Evolutionary conservation across 179 eudicot genomes (phyloP).

Genomic region (Vitellaria paradoxa): DNA sequence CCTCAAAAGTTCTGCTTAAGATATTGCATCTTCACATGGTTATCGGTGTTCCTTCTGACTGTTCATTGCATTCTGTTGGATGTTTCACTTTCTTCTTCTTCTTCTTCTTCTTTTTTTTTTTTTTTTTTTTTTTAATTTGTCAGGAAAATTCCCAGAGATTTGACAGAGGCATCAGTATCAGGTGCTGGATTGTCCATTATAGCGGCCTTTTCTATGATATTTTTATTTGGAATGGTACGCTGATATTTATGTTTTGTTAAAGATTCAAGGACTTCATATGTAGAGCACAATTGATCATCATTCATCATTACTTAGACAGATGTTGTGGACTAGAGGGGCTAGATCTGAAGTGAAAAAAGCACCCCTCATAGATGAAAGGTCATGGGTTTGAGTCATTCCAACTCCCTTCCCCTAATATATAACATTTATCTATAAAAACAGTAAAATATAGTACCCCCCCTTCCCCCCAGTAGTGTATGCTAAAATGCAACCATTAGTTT

Average conservation of each 20-base stretch:
- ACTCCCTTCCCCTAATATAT: too few species aligned
- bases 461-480: too few species aligned
- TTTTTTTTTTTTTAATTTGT: not conserved
- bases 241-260: slow-evolving; percentile 16
- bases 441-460: too few species aligned
- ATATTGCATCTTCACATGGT: not conserved
- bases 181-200: slow-evolving; percentile 95
- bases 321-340: not conserved
- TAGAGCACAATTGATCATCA: not conserved
- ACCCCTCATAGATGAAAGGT: too few species aligned
- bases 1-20: slow-evolving; percentile 2
- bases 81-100: not conserved
- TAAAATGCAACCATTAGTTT: too few species aligned
- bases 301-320: not conserved
- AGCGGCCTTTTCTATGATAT: slow-evolving; percentile 81
- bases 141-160: slow-evolving; percentile 99
- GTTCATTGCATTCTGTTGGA: not conserved
- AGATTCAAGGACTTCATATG: not conserved
- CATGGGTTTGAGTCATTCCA: too few species aligned
- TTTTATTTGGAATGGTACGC: slow-evolving; percentile 97
- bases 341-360: too few species aligned
- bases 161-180: slow-evolving; percentile 95
- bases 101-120: not conserved
- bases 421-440: too few species aligned
- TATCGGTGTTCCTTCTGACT: not conserved